Percentiles rank a stretch among this genome's conserved stretches.
Conservation (phyloP, 2,329 filamentous ascomycete species). For the Biscogniauxia sp. region DNA sequence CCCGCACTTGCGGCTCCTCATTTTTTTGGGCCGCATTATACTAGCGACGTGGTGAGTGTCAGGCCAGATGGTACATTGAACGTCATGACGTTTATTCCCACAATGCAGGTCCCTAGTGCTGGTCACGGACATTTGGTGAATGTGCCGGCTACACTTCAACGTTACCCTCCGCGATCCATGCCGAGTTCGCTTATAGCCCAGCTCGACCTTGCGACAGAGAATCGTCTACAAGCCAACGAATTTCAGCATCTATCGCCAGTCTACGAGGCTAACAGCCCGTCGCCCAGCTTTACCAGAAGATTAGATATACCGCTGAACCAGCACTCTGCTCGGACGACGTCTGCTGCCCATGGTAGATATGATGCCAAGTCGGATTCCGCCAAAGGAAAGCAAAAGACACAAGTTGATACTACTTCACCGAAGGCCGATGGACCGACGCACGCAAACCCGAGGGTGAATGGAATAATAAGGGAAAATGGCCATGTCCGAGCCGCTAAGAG, state of each 20-base stretch:
- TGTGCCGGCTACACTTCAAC: constrained; percentile 16
- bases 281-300: constrained; percentile 60
- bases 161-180: constrained; percentile 37
- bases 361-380: constrained; percentile 20
- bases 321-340: constrained; percentile 11
- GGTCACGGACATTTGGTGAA: constrained; percentile 1
- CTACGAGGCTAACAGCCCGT: constrained; percentile 69
- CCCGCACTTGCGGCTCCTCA: constrained; percentile 10
- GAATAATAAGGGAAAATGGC: constrained; percentile 46
- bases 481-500: constrained; percentile 54
- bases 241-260: constrained; percentile 66
- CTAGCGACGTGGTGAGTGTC: constrained; percentile 32
- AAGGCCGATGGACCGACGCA: constrained; percentile 20
- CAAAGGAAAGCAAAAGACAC: constrained; percentile 30
- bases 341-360: constrained; percentile 15
- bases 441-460: constrained; percentile 38
- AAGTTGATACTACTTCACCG: constrained; percentile 20
- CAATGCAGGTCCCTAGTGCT: neutral
- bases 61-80: constrained; percentile 17
- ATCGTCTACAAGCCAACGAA: constrained; percentile 42
- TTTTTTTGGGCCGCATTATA: constrained; percentile 20
- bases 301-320: constrained; percentile 41
- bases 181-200: constrained; percentile 53
- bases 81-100: constrained; percentile 20
- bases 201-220: constrained; percentile 53